Base-by-base conservation (phyloP, 2,329 filamentous ascomycete genomes). In the Zasmidium angulare region DNA sequence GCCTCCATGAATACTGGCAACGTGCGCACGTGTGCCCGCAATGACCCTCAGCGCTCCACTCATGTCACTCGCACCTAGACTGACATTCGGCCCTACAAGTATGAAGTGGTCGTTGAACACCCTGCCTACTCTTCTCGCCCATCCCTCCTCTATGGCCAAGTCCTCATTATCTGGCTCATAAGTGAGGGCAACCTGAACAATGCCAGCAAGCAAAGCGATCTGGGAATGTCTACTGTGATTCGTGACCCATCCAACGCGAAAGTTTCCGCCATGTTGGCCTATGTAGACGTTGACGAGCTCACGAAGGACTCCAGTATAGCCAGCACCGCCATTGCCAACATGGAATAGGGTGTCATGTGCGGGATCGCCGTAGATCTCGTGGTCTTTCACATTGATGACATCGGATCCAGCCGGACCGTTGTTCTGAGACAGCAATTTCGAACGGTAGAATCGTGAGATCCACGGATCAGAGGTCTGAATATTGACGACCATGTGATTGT, bases 101-200 rank as follows among this genome's bases (percentile, higher is more conserved):
- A 67, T 56, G 36, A 69, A 69, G 56, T 69, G 68, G 50, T 69
- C 68, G 26, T 66, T 61, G 56, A 69, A 69, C 1, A 55, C 63
- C 24, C 61, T 56, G 1, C 61, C 48, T 11, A 62, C 55, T 36
- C 53, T 56, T 23, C 47, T 46, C 2, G 61, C 47, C 68, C 68
- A 69, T 1, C 66, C 66, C 24, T 68, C 68, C 1, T 14, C 3
- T 12, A 65, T 56, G 1, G 65, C 52, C 2, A 67, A 9, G 17
- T 62, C 58, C 48, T 69, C 66, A 49, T 66, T 65, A 7, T 56
- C 54, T 2, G 62, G 68, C 50, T 69, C 68, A 36, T 69, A 69
- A 0, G 68, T 69, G 53, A 69, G 52, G 6, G 68, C 68, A 1
- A 68, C 47, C 31, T 69, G 63, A 21, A 68, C 63, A 1, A 65